A percentile compares a stretch with the other conserved stretches of the same genome.
Conservation (phyloP, 1,284 basidiomycete species). For the Cutaneotrichosporon cavernicola region DNA sequence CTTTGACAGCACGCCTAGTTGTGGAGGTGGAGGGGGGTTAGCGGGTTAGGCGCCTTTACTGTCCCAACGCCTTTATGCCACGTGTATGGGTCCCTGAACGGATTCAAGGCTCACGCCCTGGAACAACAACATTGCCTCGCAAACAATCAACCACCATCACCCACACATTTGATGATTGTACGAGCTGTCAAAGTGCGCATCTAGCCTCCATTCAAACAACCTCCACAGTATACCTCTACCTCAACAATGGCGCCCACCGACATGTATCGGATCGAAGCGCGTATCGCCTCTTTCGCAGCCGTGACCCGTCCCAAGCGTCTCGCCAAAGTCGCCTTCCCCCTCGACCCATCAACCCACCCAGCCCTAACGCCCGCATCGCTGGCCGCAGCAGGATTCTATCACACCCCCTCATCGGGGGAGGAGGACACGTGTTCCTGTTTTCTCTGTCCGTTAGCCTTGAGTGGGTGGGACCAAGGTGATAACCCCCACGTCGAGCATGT, state of each 20-base stretch:
- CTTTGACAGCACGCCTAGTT: not conserved
- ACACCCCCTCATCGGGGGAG: slow-evolving; percentile 31
- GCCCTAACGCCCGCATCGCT: slow-evolving; percentile 67
- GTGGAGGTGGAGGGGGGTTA: not conserved
- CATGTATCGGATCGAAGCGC: slow-evolving; percentile 45
- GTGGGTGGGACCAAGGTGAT: slow-evolving; percentile 74
- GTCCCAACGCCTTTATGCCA: not conserved
- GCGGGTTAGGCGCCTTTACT: not conserved
- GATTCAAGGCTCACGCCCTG: no score
- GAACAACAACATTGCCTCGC: slow-evolving; percentile 5
- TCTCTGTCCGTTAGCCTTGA: slow-evolving; percentile 69
- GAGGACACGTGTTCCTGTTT: slow-evolving; percentile 60
- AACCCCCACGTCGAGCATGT: slow-evolving; percentile 75
- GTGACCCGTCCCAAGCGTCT: slow-evolving; percentile 32
- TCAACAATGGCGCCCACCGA: not conserved
- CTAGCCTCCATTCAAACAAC: not conserved
- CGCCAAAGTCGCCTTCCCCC: slow-evolving; percentile 45
- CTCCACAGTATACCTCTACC: not conserved
- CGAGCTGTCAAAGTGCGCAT: not conserved
- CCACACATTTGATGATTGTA: no score
- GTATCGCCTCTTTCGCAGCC: slow-evolving; percentile 39
- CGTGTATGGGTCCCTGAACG: not conserved
- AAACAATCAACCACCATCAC: slow-evolving; percentile 1
- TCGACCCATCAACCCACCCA: slow-evolving; percentile 37
- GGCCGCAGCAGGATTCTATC: slow-evolving; percentile 80